These are phyloP conservation scores for Suillus fuscotomentosus DNA, from an alignment of 768 basidiomycete genomes.

Conservation along the genomic window DNA sequence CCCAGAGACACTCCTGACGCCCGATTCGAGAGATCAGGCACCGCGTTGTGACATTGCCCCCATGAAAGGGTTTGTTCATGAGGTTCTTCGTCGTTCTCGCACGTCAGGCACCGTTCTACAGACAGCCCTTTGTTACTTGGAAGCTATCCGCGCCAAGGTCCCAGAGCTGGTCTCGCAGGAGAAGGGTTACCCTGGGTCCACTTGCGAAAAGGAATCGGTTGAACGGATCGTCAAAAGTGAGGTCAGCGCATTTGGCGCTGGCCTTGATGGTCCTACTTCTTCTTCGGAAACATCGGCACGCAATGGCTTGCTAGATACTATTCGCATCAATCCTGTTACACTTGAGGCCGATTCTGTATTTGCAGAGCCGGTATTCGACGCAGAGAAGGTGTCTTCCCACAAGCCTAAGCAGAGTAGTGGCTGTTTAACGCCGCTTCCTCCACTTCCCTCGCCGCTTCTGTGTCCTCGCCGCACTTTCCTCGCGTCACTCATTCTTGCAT, in stretches of 20 bases:
- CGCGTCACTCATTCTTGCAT: slow-evolving; percentile 83
- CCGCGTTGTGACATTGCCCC: slow-evolving; percentile 45
- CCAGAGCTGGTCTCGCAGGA: slow-evolving; percentile 60
- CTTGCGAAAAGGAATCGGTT: slow-evolving; percentile 40
- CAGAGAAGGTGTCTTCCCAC: slow-evolving; percentile 9
- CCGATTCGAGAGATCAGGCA: slow-evolving; percentile 11
- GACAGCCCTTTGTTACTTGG: slow-evolving; percentile 84
- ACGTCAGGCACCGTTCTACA: slow-evolving; percentile 84
- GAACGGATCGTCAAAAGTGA: slow-evolving; percentile 43
- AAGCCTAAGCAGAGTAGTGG: slow-evolving; percentile 15
- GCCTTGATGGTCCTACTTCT: slow-evolving; percentile 21
- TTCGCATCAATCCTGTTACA: slow-evolving; percentile 37
- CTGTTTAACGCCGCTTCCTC: slow-evolving; percentile 34
- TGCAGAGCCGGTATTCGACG: slow-evolving; percentile 16
- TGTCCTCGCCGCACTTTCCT: slow-evolving; percentile 90
- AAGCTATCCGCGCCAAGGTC: slow-evolving; percentile 73
- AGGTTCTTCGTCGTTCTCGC: slow-evolving; percentile 83
- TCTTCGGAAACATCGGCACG: slow-evolving; percentile 9
- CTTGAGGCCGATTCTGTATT: slow-evolving; percentile 16
- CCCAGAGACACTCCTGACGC: slow-evolving; percentile 14
- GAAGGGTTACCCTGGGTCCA: slow-evolving; percentile 40
- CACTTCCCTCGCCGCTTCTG: slow-evolving; percentile 75
- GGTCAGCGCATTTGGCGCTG: slow-evolving; percentile 39
- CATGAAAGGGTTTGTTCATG: slow-evolving; percentile 79
- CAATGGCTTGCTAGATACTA: slow-evolving; percentile 40